These are phyloP conservation scores for Paraurostyla sp. DNA, from an alignment of 73 alveolate species.

Conservation along the genomic window DNA sequence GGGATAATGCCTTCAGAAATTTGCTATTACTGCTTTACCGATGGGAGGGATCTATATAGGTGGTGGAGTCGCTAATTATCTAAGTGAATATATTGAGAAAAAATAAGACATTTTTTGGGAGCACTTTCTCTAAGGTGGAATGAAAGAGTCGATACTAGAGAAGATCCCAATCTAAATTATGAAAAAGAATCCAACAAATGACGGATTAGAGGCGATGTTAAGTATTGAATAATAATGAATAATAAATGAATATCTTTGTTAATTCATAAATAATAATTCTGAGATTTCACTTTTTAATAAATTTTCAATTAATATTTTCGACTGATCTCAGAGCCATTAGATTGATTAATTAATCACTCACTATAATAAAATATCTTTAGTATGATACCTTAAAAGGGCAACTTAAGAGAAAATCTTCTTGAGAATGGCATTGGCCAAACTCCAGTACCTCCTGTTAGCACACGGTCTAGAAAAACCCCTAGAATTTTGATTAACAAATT, in stretches of 20 bases:
- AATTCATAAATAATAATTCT: too few species aligned
- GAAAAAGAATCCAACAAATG: conserved; percentile 14
- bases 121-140: not conserved
- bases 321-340: not conserved
- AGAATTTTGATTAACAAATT: not conserved
- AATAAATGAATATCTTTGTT: too few species aligned
- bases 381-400: conserved; percentile 8
- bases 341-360: not conserved
- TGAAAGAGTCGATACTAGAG: not conserved
- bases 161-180: conserved; percentile 17
- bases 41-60: conserved; percentile 42
- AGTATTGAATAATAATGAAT: not conserved
- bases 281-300: not conserved
- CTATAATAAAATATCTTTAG: not conserved
- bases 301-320: not conserved
- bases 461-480: not conserved
- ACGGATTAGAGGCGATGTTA: conserved; percentile 33
- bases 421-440: not conserved
- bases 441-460: not conserved
- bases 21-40: not conserved
- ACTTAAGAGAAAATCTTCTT: conserved; percentile 23
- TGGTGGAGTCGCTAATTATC: conserved; percentile 42
- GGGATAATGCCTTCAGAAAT: not conserved
- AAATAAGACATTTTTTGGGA: conserved; percentile 12
- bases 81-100: conserved; percentile 11